Evolutionary conservation across 2,329 filamentous ascomycete genomes (phyloP), one percentile per base, ranked within the genome.

Genomic region (Colletotrichum sojae): DNA sequence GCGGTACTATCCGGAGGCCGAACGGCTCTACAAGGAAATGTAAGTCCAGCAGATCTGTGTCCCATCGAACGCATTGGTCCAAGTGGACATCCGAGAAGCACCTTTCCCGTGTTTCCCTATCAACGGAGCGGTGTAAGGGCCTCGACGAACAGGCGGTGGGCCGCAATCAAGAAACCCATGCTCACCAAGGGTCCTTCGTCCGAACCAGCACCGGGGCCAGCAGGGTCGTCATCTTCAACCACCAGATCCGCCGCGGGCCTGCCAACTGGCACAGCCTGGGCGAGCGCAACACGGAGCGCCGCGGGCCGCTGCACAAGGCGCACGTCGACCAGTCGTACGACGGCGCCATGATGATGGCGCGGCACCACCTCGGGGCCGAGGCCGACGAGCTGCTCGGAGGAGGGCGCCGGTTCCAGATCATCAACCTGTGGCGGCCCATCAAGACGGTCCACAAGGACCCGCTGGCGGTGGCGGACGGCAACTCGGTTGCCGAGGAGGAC

Each of bases 181-280:
- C 66, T 71, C 63, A 55, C 53, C 58, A 65, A 51, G 40, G 52
- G 46, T 49, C 27, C 46, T 25, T 67, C 22, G 57, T 45, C 51
- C 15, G 59, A 45, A 43, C 39, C 53, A 78, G 76, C n/a, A 78
- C 75, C 10, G 75, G 76, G 9, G 76, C 76, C 27, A 66, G 58
- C 10, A 71, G 71, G 15, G 73, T 78, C 54, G 70, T 75, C 53
- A 73, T 77, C 57, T 78, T 78, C 54, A 76, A 78, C 62, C 73
- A 77, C 65, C 76, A 73, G n/a, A 73, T 76, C 55, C 76, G 77
- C 15, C 76, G 74, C 39, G 72, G 71, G 6, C 75, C 76, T 16
- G 73, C 75, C 5, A 72, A 77, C 52, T 93, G 90, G 89, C 87
- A 88, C 75, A 92, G 91, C 73, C 71, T 90, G 84, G 85, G 88